Conservation (phyloP, 2,329 filamentous ascomycete species). For the Diplodia corticola region DNA sequence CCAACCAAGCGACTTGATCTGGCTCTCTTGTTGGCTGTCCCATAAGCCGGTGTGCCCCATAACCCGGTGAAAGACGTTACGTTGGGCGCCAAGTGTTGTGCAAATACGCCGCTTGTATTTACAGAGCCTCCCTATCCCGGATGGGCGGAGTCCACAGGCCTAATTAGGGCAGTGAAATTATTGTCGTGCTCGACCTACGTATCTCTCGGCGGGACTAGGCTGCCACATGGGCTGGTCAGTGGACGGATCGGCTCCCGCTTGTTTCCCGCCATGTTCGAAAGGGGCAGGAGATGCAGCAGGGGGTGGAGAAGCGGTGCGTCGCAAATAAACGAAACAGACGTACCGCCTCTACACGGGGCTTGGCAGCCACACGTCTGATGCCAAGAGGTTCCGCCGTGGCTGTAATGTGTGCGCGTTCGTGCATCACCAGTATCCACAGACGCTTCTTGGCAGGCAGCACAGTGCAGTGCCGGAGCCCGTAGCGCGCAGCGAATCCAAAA, state of each 20-base stretch:
- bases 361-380: constrained; percentile 1
- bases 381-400: constrained; percentile 3
- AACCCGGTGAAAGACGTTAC: no score
- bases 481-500: neutral
- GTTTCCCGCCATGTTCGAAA: constrained; percentile 10
- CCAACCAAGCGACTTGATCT: no score
- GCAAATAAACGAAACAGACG: constrained; percentile 9
- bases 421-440: neutral
- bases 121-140: no score
- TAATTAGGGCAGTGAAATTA: constrained; percentile 2
- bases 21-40: no score
- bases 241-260: neutral
- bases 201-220: neutral
- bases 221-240: constrained; percentile 10
- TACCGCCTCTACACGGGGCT: neutral
- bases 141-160: neutral
- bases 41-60: no score
- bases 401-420: constrained; percentile 2
- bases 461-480: neutral
- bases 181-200: no score
- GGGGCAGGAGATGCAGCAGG: constrained; percentile 18
- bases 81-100: no score
- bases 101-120: no score
- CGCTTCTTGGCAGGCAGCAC: neutral
- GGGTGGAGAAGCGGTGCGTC: constrained; percentile 1